These are phyloP conservation scores for Syzygium aqueum DNA, from an alignment of 345 rosid species.

Conservation along the genomic window DNA sequence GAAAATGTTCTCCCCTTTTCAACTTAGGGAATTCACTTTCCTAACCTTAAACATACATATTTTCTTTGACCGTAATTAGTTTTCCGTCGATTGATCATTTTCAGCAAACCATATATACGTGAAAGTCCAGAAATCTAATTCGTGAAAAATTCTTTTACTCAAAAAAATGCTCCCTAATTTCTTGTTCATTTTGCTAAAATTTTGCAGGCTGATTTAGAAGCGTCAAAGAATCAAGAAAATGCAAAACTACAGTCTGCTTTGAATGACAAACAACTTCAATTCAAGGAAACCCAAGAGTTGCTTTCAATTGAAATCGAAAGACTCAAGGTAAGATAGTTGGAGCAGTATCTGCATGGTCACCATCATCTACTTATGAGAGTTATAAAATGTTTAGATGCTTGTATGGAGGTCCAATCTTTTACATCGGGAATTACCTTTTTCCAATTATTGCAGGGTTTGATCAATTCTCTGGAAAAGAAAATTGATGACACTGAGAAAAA, in stretches of 20 bases:
- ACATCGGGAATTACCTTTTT: not conserved
- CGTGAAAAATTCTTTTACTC: no score
- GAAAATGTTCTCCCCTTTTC: no score
- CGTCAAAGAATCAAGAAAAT: constrained; percentile 84
- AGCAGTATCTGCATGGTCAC: constrained; percentile 1
- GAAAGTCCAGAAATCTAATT: no score
- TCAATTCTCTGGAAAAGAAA: constrained; percentile 70
- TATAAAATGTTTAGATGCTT: not conserved
- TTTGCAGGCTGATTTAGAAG: constrained; percentile 84
- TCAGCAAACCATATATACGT: no score
- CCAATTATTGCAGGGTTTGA: constrained; percentile 48
- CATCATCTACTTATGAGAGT: not conserved
- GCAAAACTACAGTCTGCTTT: constrained; percentile 72
- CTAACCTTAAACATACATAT: no score
- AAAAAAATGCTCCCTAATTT: no score
- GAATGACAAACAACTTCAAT: constrained; percentile 68
- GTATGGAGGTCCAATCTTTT: not conserved
- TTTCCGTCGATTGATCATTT: no score
- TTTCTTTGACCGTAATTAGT: no score
- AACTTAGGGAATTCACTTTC: no score
- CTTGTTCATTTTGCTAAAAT: not conserved
- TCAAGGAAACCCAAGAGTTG: constrained; percentile 75
- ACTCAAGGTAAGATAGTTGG: constrained; percentile 54
- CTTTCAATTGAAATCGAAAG: constrained; percentile 81
- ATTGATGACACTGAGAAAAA: constrained; percentile 85